These are phyloP conservation scores for Huntiella decipiens DNA, from an alignment of 2,329 filamentous ascomycete species.

Conservation along the genomic window DNA sequence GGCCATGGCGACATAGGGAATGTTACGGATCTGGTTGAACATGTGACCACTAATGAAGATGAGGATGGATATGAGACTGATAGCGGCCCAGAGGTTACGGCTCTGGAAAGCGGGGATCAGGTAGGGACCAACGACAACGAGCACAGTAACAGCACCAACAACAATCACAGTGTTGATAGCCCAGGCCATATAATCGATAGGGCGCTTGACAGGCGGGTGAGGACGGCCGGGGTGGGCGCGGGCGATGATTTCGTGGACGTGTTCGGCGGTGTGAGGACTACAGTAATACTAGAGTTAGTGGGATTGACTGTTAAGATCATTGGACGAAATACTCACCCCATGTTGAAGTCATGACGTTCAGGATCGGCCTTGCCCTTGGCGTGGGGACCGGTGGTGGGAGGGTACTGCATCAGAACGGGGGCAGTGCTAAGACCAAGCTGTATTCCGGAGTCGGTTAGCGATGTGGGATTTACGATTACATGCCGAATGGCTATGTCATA, in stretches of 20 bases:
- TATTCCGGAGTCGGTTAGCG: background rate
- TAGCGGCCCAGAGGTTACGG: slow-evolving; percentile 81
- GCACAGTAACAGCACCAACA: slow-evolving; percentile 48
- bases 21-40: slow-evolving; percentile 97
- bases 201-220: slow-evolving; percentile 60
- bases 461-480: background rate
- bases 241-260: slow-evolving; percentile 58
- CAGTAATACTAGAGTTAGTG: background rate
- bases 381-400: slow-evolving; percentile 57
- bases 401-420: slow-evolving; percentile 74
- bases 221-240: slow-evolving; percentile 62
- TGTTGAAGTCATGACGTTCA: slow-evolving; percentile 66
- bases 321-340: slow-evolving; percentile 38
- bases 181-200: slow-evolving; percentile 71
- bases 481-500: slow-evolving; percentile 23
- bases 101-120: slow-evolving; percentile 67
- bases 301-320: slow-evolving; percentile 1
- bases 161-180: slow-evolving; percentile 47
- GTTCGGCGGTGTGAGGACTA: slow-evolving; percentile 57
- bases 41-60: slow-evolving; percentile 94
- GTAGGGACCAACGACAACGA: slow-evolving; percentile 58
- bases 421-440: slow-evolving; percentile 89
- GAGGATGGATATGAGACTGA: slow-evolving; percentile 75
- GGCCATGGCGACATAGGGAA: slow-evolving; percentile 77
- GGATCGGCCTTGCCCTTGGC: slow-evolving; percentile 52